Evolutionary conservation across 495 filamentous ascomycete species (phyloP), one percentile per base, ranked within the genome.

Genomic region (Penicillium verhagenii): DNA sequence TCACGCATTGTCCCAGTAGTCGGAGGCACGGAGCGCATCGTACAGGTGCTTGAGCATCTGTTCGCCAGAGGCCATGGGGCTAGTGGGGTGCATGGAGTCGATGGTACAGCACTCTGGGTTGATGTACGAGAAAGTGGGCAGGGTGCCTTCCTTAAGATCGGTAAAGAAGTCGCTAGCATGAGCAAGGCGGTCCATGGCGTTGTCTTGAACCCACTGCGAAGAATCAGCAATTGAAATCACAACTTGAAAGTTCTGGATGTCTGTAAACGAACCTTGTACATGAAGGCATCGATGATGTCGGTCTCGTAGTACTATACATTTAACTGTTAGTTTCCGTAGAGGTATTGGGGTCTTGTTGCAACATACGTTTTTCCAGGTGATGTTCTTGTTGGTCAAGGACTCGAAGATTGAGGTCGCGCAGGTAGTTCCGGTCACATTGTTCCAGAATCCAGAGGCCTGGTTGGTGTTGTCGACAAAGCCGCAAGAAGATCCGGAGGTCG

Each of bases 61-160:
- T 63, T 78, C 75, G 44, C 75, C 77, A 2, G 69, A 57, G 4
- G 68, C 71, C 65, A 75, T 74, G 53, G 67, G 71, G 31, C 67
- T 71, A 13, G 70, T 70, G 3, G 74, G 76, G 56, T 79, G 75
- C 67, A 78, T 74, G 7, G 73, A 76, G 38, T 70, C 70, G 23
- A 74, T 69, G 21, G 56, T 62, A 64, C 75, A 79, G 66, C 76
- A 78, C 43, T 74, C 71, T 0, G 76, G 75, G 64, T 79, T 79
- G 68, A 77, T 69, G 59, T 77, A 78, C 0, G 71, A 77, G 60
- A 78, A 73, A 8, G 65, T 59, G 14, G 77, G 73, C 13, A 78
- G 66, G 0, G 65, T 78, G 16, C 75, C 77, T 9, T 72, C 65
- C 46, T 71, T 65, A 7, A 76, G 68, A 51, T 79, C 77, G 13